Conservation (phyloP, 2,329 filamentous ascomycete species). For the Fusarium solani-melongenae region DNA sequence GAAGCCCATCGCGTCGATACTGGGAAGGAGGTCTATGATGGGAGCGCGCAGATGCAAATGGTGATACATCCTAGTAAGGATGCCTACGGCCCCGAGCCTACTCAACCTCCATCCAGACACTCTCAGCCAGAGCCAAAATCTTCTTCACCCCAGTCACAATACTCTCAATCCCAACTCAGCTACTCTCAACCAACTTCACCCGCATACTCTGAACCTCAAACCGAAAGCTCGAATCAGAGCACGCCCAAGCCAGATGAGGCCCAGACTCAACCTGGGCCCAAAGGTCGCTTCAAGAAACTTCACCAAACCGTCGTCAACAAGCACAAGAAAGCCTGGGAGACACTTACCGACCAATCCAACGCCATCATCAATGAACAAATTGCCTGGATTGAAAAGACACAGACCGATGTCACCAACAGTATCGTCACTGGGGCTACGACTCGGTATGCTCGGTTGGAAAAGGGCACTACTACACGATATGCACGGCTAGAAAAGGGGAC, state of each 20-base stretch:
- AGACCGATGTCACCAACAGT: neutral
- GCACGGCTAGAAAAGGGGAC: slow-evolving; percentile 7
- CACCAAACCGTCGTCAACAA: slow-evolving; percentile 28
- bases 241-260: neutral
- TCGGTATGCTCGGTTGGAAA: neutral
- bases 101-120: neutral
- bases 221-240: neutral
- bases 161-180: neutral
- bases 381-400: neutral
- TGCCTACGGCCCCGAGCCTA: neutral
- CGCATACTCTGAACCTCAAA: neutral
- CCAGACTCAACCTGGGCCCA: neutral
- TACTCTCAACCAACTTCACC: neutral
- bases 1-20: neutral
- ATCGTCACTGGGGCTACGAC: neutral
- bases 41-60: neutral
- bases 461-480: neutral
- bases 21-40: slow-evolving; percentile 15
- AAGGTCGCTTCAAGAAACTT: slow-evolving; percentile 12
- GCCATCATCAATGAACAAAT: slow-evolving; percentile 10
- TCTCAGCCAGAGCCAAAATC: neutral
- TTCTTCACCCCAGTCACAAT: neutral
- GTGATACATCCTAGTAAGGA: neutral
- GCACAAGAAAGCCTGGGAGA: slow-evolving; percentile 26
- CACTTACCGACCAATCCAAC: slow-evolving; percentile 15